Base-by-base conservation (phyloP, 2,329 filamentous ascomycete species). In the Aspergillus hiratsukae region DNA sequence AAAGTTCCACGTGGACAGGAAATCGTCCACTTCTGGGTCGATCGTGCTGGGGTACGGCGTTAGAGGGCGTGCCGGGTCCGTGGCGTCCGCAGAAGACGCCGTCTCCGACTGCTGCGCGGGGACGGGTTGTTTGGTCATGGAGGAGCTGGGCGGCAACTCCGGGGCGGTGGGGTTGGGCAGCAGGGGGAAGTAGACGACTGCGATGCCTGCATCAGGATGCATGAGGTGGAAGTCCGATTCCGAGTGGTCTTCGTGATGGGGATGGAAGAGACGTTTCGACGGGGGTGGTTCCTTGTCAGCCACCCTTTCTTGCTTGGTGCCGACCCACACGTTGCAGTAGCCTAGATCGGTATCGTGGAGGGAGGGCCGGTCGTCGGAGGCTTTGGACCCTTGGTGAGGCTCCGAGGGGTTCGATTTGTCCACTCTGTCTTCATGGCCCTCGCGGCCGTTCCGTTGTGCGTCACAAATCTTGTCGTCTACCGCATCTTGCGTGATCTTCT, bases 1-100 rank as follows among this genome's bases (percentile, higher is more conserved):
- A 70, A 97, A 97, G 70, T 99, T 99, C 94, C 94, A 99, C 0
- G 94, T 99, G 64, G 86, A 90, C 78, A 97, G 85, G 74, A 91
- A 97, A 58, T 96, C 91, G 53, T 85, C 89, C 2, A 83, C 84
- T 25, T 87, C 86, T 0, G 94, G 94, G 63, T 96, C 88, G n/a
- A 97, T 87, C 2, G 68, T 68, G 46, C 85, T 89, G 0, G 87
- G 83, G 0, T 88, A 87, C 0, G 71, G 67, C 3, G 66, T 58
- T 4, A 66, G 53, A 3, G 69, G 66, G 10, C 56, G 52, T 10
- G 57, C 53, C 0, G 64, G 49, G 31, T 72, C 66, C 2, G 59
- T 56, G 14, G 51, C 56, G 17, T 62, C 56, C 1, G 54, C 49
- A 5, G 63, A 59, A 11, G 58, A 54, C 1, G 63, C 53, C 3